Conservation (phyloP, 176 grass and related monocot genomes). For the Oryza punctata region DNA sequence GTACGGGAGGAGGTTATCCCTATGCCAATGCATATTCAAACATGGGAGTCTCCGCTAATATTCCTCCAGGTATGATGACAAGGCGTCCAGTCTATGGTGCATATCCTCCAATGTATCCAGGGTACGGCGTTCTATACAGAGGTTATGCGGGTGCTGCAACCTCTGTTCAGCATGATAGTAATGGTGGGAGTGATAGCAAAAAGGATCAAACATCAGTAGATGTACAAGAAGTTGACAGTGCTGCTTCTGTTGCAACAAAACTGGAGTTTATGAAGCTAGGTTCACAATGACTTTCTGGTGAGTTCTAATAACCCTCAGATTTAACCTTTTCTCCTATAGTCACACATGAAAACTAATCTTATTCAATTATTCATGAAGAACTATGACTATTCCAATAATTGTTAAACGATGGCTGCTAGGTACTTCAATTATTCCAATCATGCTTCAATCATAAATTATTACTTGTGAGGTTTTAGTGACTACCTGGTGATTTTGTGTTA, state of each 20-base stretch:
- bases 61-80: constrained; percentile 47
- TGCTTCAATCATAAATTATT: neutral
- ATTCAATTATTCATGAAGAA: neutral
- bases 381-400: neutral
- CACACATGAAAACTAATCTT: neutral
- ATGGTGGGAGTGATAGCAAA: constrained; percentile 43
- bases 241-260: constrained; percentile 38
- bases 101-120: constrained; percentile 49
- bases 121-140: constrained; percentile 46
- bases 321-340: neutral
- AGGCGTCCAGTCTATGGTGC: constrained; percentile 47
- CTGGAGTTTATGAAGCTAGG: constrained; percentile 71
- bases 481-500: neutral
- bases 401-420: neutral
- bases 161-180: constrained; percentile 51
- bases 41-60: constrained; percentile 40
- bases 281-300: constrained; percentile 69
- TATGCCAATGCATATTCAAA: constrained; percentile 47
- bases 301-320: constrained; percentile 16
- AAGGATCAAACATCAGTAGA: constrained; percentile 41
- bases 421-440: constrained; percentile 8
- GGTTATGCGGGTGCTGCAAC: constrained; percentile 41
- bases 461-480: neutral
- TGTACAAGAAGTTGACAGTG: constrained; percentile 41
- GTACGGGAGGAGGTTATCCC: constrained; percentile 37